Percentiles rank a stretch among this genome's conserved stretches.
These are phyloP conservation scores for Fremontodendron californicum DNA, from an alignment of 345 rosid species.

Conservation along the genomic window DNA sequence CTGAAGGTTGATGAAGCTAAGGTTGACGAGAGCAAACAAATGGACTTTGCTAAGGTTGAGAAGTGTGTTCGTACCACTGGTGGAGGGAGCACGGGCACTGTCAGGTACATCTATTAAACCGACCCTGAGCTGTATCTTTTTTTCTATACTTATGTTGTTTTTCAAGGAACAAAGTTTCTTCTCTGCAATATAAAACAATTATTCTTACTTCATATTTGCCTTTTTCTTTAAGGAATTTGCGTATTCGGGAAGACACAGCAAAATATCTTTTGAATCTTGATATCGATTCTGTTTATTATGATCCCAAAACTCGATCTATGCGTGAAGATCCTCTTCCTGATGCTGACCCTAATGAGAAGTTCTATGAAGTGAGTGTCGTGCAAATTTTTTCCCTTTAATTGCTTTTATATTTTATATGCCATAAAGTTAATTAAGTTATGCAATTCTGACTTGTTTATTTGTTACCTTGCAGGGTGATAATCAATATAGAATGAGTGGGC, in stretches of 20 bases:
- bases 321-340: slow-evolving; percentile 86
- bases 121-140: not conserved
- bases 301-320: slow-evolving; percentile 78
- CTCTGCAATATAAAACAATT: not conserved
- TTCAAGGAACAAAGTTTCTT: not conserved
- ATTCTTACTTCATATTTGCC: slow-evolving; percentile 5
- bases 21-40: slow-evolving; percentile 86
- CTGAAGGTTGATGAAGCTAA: slow-evolving; percentile 87
- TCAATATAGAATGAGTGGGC: slow-evolving; percentile 66
- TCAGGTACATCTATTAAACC: slow-evolving; percentile 38
- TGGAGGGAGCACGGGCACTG: slow-evolving; percentile 99
- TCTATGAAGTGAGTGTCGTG: slow-evolving; percentile 44
- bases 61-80: slow-evolving; percentile 96
- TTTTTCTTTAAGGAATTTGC: slow-evolving; percentile 49
- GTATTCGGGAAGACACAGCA: slow-evolving; percentile 76
- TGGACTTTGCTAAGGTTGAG: slow-evolving; percentile 97
- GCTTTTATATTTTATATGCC: not conserved
- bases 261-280: slow-evolving; percentile 73
- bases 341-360: slow-evolving; percentile 75
- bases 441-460: slow-evolving; percentile 7
- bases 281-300: slow-evolving; percentile 69
- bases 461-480: slow-evolving; percentile 55
- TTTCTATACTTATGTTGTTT: not conserved
- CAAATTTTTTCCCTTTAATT: not conserved
- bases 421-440: not conserved